phyloP scores from a whole-genome alignment of 805 yeast species.

The Sugiyamaella chiloensis region DNA sequence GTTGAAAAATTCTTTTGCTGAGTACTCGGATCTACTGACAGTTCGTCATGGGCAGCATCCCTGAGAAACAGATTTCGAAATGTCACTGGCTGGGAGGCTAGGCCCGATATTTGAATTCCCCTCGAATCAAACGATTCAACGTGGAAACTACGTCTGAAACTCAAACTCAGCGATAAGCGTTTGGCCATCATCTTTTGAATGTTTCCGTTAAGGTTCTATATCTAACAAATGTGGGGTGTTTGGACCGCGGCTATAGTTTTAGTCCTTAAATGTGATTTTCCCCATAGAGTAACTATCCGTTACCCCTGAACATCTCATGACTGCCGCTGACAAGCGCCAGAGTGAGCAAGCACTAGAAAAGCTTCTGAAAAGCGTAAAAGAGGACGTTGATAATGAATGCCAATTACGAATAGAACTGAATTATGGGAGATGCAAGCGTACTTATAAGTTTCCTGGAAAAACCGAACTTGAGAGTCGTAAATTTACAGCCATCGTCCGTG shows the following conservation, averaged over 20 bases:
- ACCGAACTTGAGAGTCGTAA: background rate
- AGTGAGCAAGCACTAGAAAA: no score
- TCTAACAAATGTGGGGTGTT: no score
- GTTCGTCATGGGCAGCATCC: conserved; percentile 53
- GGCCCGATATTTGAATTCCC: conserved; percentile 17
- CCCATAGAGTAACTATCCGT: no score
- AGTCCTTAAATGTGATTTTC: no score
- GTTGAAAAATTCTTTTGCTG: conserved; percentile 68
- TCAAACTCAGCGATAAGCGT: no score
- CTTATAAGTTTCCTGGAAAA: background rate
- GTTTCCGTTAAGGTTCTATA: no score
- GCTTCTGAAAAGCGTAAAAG: background rate
- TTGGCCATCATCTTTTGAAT: no score
- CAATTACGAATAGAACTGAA: background rate
- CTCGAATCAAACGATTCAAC: conserved; percentile 14
- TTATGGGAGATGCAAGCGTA: background rate
- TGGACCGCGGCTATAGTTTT: no score
- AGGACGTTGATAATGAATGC: background rate
- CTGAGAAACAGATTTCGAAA: conserved; percentile 47
- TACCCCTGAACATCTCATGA: no score
- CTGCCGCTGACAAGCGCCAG: no score
- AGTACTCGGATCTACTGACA: conserved; percentile 52
- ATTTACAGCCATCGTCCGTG: conserved; percentile 9
- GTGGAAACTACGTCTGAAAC: conserved; percentile 16
- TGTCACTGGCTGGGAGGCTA: conserved; percentile 12